These are phyloP conservation scores for Microascus cirrosus DNA, from an alignment of 2,329 filamentous ascomycete species.

Conservation along the genomic window DNA sequence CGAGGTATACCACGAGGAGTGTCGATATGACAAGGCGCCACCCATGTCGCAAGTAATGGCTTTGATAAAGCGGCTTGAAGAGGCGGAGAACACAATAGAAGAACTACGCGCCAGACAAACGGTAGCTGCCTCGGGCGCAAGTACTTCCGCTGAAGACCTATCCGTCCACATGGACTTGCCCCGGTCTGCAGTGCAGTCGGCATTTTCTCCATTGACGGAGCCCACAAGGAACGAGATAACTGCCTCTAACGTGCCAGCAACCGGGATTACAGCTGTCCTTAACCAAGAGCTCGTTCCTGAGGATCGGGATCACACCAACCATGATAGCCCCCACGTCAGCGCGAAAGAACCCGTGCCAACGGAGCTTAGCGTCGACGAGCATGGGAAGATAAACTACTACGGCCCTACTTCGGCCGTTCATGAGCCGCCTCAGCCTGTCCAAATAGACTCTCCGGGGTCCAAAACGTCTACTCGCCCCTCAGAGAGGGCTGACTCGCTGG, in stretches of 20 bases:
- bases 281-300: neutral
- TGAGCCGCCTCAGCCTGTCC: slow-evolving; percentile 10
- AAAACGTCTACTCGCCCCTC: neutral
- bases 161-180: neutral
- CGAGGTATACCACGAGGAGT: slow-evolving; percentile 17
- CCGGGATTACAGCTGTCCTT: neutral
- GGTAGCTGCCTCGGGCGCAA: neutral
- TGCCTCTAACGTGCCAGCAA: neutral
- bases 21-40: slow-evolving; percentile 19
- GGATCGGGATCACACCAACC: neutral
- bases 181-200: neutral
- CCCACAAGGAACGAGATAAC: neutral
- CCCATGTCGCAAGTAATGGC: slow-evolving; percentile 18
- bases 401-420: slow-evolving; percentile 16
- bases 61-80: slow-evolving; percentile 16
- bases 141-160: neutral
- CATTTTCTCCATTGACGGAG: neutral
- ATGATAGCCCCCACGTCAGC: neutral
- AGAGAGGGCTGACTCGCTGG: slow-evolving; percentile 9
- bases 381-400: slow-evolving; percentile 14
- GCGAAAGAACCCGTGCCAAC: slow-evolving; percentile 1
- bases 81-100: slow-evolving; percentile 12
- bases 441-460: slow-evolving; percentile 7
- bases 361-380: slow-evolving; percentile 13
- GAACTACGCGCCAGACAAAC: slow-evolving; percentile 6